Base-by-base conservation (phyloP, 352 stramenopile species). In the Phytophthora sp. region DNA sequence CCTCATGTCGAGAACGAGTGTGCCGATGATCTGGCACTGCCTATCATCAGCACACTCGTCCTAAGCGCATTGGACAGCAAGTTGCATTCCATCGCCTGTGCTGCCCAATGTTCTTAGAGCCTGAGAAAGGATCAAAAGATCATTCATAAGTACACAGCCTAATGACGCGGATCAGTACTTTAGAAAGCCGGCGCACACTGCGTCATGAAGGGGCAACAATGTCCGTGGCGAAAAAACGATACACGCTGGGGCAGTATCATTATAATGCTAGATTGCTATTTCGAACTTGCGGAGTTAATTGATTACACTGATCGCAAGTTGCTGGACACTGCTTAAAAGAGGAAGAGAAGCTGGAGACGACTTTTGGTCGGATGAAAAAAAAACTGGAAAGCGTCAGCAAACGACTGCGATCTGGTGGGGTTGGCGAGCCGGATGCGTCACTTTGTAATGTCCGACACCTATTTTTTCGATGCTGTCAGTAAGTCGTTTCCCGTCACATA, bases 311-410 rank as follows among this genome's bases (percentile, higher is more conserved):
- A 49, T 21, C 41, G 20, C 20, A 49, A 49, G 21, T 21, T 49
- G 1, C 12, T 49, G 9, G 38, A 26, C 30, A 5, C 18, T 31
- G 21, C 8, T 49, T n/a, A 24, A 6, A 5, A 29, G 41, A 49
- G 18, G 20, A 49, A 21, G 20, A 7, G 2, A 29, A 49, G n/a
- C 20, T 49, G 11, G 41, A 16, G 18, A 30, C 4, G 2, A 49
- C 30, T 18, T 30, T 18, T 21, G 20, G 3, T 2, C 30, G 21
- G 21, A 49, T 49, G 20, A 30, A 20, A 18, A 30, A 20, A 18
- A 49, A 30, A 5, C 8, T 49, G 21, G 41, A 49, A 13, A 49
- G 41, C 21, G 41, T 49, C 41, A 49, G 12, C 21, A 49, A 49
- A 11, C 41, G 41, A 7, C 21, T 49, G 4, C 41, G 30, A 21